Percentiles rank a stretch among this genome's conserved stretches.
These are phyloP conservation scores for Naganishia vaughanmartiniae DNA, from an alignment of 768 basidiomycete genomes.

Conservation along the genomic window DNA sequence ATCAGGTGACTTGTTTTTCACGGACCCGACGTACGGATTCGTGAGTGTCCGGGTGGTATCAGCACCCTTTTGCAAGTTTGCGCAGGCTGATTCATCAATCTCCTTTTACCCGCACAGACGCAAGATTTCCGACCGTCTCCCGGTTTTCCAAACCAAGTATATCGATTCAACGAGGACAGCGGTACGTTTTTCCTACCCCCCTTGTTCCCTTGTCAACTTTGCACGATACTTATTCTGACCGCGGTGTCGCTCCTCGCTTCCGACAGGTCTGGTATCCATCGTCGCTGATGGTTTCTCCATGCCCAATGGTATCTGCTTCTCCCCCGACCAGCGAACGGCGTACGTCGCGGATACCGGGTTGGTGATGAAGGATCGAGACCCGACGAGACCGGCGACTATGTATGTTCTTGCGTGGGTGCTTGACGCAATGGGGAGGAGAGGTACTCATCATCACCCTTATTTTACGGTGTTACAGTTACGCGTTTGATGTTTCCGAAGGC, in stretches of 20 bases:
- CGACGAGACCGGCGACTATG: constrained; percentile 67
- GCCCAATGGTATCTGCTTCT: constrained; percentile 73
- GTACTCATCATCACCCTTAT: background rate
- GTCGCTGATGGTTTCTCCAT: constrained; percentile 74
- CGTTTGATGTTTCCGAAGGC: constrained; percentile 42
- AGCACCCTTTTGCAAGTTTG: background rate
- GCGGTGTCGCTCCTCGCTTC: background rate
- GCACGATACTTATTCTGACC: background rate
- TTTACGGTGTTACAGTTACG: constrained; percentile 38
- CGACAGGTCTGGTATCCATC: constrained; percentile 61
- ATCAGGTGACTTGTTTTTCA: constrained; percentile 70
- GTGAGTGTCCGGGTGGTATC: background rate
- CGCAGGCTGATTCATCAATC: background rate
- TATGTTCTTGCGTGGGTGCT: constrained; percentile 49
- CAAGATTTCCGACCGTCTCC: constrained; percentile 67
- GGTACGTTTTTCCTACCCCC: background rate
- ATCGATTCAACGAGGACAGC: constrained; percentile 66
- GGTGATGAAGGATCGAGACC: constrained; percentile 37
- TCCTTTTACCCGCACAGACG: constrained; percentile 56
- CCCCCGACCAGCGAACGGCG: constrained; percentile 63
- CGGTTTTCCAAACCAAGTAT: constrained; percentile 70
- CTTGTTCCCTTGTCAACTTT: background rate
- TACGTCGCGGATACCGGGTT: constrained; percentile 58
- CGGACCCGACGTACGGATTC: constrained; percentile 62
- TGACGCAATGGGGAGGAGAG: background rate